These are phyloP conservation scores for Scytalidium sp. DNA, from an alignment of 2,329 filamentous ascomycete genomes.

Conservation along the genomic window DNA sequence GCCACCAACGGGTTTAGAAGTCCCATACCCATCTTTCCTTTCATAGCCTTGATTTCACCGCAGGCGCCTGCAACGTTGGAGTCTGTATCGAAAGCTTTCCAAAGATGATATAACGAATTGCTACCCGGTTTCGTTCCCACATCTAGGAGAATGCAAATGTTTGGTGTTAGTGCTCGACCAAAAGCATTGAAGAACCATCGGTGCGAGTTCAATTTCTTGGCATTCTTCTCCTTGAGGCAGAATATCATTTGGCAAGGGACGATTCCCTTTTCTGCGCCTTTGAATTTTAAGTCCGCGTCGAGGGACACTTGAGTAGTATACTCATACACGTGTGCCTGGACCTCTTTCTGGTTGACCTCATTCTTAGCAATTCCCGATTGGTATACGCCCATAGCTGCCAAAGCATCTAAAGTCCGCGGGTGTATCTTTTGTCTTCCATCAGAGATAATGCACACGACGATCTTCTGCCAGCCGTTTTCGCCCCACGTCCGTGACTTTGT, in stretches of 20 bases:
- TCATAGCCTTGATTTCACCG: constrained; percentile 96
- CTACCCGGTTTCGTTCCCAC: constrained; percentile 89
- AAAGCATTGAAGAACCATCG: constrained; percentile 99
- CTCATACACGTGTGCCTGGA: constrained; percentile 96
- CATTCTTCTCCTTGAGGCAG: constrained; percentile 96
- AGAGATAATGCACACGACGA: constrained; percentile 94
- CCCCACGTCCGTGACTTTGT: constrained; percentile 95
- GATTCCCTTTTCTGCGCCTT: constrained; percentile 98
- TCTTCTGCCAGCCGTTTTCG: constrained; percentile 97
- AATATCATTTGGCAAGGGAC: constrained; percentile 98
- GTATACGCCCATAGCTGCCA: constrained; percentile 96
- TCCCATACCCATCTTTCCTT: constrained; percentile 78
- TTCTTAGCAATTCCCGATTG: constrained; percentile 99
- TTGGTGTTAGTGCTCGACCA: constrained; percentile 86
- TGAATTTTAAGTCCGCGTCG: constrained; percentile 95
- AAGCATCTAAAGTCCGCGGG: constrained; percentile 84
- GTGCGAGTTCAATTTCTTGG: constrained; percentile 97
- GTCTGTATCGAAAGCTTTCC: constrained; percentile 98
- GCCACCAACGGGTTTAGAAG: constrained; percentile 92
- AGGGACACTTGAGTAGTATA: constrained; percentile 98
- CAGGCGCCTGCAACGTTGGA: constrained; percentile 96
- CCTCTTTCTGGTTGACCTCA: constrained; percentile 90
- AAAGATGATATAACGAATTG: constrained; percentile 93
- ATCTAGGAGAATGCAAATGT: constrained; percentile 94
- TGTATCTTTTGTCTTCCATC: constrained; percentile 94